These are phyloP conservation scores for Mucor lusitanicus DNA, from an alignment of 371 early-diverging fungal genomes.

Conservation along the genomic window DNA sequence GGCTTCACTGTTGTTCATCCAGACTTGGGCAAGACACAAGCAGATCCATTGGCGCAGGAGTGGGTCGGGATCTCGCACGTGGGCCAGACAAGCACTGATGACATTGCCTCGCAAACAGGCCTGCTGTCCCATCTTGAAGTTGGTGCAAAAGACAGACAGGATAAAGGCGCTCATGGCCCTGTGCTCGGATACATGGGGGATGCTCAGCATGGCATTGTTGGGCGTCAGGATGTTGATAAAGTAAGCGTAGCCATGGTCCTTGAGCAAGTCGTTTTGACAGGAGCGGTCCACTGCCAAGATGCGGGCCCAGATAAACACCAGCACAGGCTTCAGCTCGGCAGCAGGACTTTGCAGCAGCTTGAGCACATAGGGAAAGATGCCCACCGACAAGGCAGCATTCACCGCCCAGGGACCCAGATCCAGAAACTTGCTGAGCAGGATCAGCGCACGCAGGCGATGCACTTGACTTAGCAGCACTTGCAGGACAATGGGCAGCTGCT, in stretches of 20 bases:
- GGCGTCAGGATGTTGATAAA: conserved; percentile 87
- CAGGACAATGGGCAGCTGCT: conserved; percentile 94
- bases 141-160: conserved; percentile 86
- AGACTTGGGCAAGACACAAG: conserved; percentile 84
- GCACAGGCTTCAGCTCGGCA: conserved; percentile 88
- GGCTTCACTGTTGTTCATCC: conserved; percentile 80
- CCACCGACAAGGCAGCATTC: conserved; percentile 89
- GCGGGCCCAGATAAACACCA: conserved; percentile 97
- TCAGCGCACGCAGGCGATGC: conserved; percentile 90
- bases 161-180: conserved; percentile 93
- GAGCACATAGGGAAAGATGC: conserved; percentile 95
- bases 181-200: conserved; percentile 79
- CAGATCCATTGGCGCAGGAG: conserved; percentile 91
- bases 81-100: conserved; percentile 67
- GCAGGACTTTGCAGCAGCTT: conserved; percentile 96
- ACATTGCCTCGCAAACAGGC: conserved; percentile 79
- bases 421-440: conserved; percentile 88
- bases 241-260: conserved; percentile 91
- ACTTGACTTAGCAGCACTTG: conserved; percentile 95
- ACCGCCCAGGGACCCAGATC: conserved; percentile 97
- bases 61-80: conserved; percentile 78
- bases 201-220: conserved; percentile 69
- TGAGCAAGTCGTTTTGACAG: conserved; percentile 89
- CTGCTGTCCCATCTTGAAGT: conserved; percentile 80
- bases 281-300: conserved; percentile 90